A percentile compares a stretch with the other conserved stretches of the same genome.
phyloP scores from a whole-genome alignment of 2,329 filamentous ascomycete species.

The Cryphonectria japonica region DNA sequence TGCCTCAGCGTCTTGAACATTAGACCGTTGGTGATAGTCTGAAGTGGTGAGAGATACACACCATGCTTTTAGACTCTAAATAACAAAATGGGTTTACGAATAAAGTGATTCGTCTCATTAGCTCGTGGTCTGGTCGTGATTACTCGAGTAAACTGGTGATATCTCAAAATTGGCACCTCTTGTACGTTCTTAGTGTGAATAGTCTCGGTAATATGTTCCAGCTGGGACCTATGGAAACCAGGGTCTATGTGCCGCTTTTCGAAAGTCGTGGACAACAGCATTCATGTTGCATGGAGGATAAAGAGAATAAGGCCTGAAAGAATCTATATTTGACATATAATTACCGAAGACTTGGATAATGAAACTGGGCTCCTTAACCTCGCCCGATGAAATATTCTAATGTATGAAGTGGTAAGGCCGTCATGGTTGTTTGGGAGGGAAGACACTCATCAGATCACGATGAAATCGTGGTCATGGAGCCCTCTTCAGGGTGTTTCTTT shows the following conservation, averaged over 20 bases:
- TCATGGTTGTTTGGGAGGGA: not conserved
- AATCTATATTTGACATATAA: not conserved
- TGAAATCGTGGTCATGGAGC: not conserved
- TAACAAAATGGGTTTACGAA: not conserved
- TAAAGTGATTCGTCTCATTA: not conserved
- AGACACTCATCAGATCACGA: not conserved
- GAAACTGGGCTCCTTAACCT: fast-evolving
- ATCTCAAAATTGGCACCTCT: not conserved
- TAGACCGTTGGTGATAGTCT: not conserved
- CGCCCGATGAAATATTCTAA: not conserved
- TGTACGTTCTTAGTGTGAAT: too few species aligned
- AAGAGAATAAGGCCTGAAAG: not conserved
- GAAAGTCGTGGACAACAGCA: not conserved
- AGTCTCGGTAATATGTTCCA: not conserved
- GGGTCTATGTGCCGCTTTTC: not conserved
- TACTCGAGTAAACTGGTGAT: not conserved
- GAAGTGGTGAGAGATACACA: not conserved
- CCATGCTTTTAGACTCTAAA: not conserved
- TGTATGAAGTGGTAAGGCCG: not conserved
- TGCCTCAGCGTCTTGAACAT: not conserved
- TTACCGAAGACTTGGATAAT: not conserved
- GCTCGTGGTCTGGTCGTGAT: not conserved
- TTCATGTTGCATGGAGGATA: not conserved
- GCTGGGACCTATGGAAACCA: not conserved
- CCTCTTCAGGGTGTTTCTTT: not conserved